Conservation (phyloP, 768 basidiomycete species). For the Steccherinum ochraceum region DNA sequence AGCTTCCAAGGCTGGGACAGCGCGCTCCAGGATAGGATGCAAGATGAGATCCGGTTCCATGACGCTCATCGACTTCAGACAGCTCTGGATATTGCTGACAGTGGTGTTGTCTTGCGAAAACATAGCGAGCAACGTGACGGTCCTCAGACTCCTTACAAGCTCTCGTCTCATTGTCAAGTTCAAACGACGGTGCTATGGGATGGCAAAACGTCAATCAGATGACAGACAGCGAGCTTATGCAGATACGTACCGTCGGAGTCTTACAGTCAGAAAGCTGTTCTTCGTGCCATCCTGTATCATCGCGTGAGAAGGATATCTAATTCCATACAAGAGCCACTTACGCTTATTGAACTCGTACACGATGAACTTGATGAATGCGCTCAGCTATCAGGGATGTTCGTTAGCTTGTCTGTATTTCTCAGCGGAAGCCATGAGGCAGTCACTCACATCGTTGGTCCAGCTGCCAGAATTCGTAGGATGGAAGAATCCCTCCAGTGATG, state of each 20-base stretch:
- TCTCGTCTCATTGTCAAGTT: constrained; percentile 77
- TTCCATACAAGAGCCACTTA: constrained; percentile 18
- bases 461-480: constrained; percentile 84
- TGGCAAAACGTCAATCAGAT: constrained; percentile 2
- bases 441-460: constrained; percentile 69
- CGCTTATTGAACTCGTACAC: constrained; percentile 84
- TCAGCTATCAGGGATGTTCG: constrained; percentile 39
- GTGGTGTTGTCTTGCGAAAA: constrained; percentile 79
- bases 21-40: constrained; percentile 74
- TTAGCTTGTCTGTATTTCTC: constrained; percentile 9
- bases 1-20: constrained; percentile 81
- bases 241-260: constrained; percentile 51
- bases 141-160: constrained; percentile 75
- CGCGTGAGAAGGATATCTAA: constrained; percentile 1
- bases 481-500: constrained; percentile 86
- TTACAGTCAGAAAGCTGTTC: constrained; percentile 76
- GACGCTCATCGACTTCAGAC: constrained; percentile 74
- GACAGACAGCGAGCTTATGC: background rate
- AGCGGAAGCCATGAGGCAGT: background rate
- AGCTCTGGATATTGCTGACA: constrained; percentile 69
- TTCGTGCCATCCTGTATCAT: constrained; percentile 61
- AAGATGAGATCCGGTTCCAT: constrained; percentile 87
- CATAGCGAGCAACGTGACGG: constrained; percentile 82
- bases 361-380: constrained; percentile 80
- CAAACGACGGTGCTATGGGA: constrained; percentile 58